Evolutionary conservation across 2,329 filamentous ascomycete species (phyloP), one percentile per base, ranked within the genome.

Genomic region (Aspergillus thermomutatus): DNA sequence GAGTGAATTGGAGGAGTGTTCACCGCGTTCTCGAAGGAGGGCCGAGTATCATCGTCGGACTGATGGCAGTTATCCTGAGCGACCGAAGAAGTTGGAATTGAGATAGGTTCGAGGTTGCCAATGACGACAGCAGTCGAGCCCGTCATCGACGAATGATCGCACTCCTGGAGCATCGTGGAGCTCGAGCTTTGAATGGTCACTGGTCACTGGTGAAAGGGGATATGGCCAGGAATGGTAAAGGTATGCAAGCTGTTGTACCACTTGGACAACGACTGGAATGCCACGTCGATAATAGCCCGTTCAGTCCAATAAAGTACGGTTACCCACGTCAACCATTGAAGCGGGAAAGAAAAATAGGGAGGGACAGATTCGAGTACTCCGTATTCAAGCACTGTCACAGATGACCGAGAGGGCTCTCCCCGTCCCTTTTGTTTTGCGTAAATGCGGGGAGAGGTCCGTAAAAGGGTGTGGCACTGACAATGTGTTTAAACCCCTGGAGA

Each of bases 201-300:
- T 17, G 31, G 31, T 37, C 40, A 45, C 54, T 37, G 46, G 40
- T 50, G 34, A 59, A 54, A 57, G 59, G 57, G 56, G 60, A 60
- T 60, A 55, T 51, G 43, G 57, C 28, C 52, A 57, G 58, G 60
- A 65, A 66, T 65, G 62, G 56, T 46, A 50, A 47, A 60, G 54
- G 60, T 53, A 62, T 64, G 56, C 55, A 43, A 51, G 53, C 53
- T 56, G 49, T 62, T 57, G 53, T 56, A 60, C 59, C 58, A 61
- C 62, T 60, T 64, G 62, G 60, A 55, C 62, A 52, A 63, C 56
- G 57, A 55, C 61, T 65, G 59, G 59, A 71, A 69, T 71, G 69
- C 67, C 70, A 70, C 67, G 67, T 70, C 65, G 60, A 64, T 65
- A 50, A 53, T 56, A 50, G 57, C 57, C 51, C 49, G 57, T 61